A percentile compares a stretch with the other conserved stretches of the same genome.
Conservation (phyloP, 2,329 filamentous ascomycete species). For the Venturia oleaginea region DNA sequence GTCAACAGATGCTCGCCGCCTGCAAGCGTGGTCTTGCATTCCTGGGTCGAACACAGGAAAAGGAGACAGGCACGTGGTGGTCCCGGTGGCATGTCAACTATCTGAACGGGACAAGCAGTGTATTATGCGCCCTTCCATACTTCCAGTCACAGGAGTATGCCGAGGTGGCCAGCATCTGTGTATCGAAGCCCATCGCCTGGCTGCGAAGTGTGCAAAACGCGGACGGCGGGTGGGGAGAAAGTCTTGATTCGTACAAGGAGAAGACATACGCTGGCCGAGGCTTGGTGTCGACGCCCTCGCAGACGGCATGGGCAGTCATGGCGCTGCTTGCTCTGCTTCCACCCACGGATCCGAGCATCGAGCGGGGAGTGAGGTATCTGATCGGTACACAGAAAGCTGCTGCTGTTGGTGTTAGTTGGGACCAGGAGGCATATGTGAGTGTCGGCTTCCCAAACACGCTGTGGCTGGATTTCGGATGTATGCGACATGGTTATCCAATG, state of each 20-base stretch:
- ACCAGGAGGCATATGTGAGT: background rate
- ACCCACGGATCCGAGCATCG: background rate
- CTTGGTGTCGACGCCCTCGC: background rate
- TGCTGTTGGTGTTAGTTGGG: background rate
- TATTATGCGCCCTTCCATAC: constrained; percentile 1
- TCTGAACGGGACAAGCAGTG: background rate
- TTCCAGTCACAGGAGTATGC: background rate
- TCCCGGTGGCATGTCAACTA: constrained; percentile 4
- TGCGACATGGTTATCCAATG: background rate
- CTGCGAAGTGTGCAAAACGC: background rate
- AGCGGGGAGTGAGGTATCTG: background rate
- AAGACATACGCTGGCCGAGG: background rate
- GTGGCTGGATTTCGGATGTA: background rate
- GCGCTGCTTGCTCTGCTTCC: background rate
- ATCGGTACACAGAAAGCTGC: background rate
- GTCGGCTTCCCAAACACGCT: background rate
- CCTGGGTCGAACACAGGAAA: background rate
- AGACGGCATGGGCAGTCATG: constrained; percentile 9
- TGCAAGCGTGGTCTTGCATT: constrained; percentile 2
- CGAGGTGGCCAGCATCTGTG: background rate
- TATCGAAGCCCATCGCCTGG: background rate
- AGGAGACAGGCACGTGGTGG: background rate
- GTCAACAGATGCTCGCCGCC: background rate
- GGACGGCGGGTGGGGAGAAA: constrained; percentile 6
- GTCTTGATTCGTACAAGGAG: constrained; percentile 2